Percentiles rank a stretch among this genome's conserved stretches.
These are phyloP conservation scores for Lasiosphaeria hispida DNA, from an alignment of 495 filamentous ascomycete genomes.

Conservation along the genomic window DNA sequence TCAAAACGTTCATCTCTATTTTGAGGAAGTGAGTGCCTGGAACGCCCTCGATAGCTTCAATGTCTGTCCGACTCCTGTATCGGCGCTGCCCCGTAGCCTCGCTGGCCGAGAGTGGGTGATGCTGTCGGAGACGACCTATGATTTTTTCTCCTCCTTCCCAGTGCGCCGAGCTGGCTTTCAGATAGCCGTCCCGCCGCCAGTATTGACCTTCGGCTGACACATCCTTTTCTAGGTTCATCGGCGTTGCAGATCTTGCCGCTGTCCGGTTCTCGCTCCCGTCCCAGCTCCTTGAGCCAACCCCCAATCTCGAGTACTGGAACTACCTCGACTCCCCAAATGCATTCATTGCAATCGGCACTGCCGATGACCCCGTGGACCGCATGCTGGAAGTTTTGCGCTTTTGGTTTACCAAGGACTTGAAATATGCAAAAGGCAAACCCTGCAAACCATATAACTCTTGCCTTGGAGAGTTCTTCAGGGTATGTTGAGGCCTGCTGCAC, in stretches of 20 bases:
- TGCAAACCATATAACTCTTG: conserved; percentile 99
- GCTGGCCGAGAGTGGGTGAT: too few relatives aligned
- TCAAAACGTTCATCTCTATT: conserved; percentile 79
- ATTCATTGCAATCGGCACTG: conserved; percentile 93
- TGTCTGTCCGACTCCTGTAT: too few relatives aligned
- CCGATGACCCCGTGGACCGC: conserved; percentile 83
- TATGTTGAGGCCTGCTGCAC: conserved; percentile 38
- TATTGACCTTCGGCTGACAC: background rate
- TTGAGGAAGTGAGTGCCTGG: conserved; percentile 64
- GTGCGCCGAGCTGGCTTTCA: background rate
- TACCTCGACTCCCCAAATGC: conserved; percentile 95
- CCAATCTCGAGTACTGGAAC: conserved; percentile 98
- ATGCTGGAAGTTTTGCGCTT: conserved; percentile 92
- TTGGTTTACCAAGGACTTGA: conserved; percentile 98
- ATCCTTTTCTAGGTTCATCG: conserved; percentile 68
- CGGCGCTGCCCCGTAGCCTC: too few relatives aligned
- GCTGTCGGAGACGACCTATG: too few relatives aligned
- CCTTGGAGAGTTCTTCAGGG: conserved; percentile 95
- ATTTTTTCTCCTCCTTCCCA: background rate
- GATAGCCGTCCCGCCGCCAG: background rate
- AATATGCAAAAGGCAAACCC: conserved; percentile 97
- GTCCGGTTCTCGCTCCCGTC: conserved; percentile 95
- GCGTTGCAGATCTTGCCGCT: conserved; percentile 89
- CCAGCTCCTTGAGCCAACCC: conserved; percentile 90
- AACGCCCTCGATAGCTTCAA: background rate